phyloP scores from a whole-genome alignment of 345 rosid genomes.

The Diplotaxis tenuifolia region DNA sequence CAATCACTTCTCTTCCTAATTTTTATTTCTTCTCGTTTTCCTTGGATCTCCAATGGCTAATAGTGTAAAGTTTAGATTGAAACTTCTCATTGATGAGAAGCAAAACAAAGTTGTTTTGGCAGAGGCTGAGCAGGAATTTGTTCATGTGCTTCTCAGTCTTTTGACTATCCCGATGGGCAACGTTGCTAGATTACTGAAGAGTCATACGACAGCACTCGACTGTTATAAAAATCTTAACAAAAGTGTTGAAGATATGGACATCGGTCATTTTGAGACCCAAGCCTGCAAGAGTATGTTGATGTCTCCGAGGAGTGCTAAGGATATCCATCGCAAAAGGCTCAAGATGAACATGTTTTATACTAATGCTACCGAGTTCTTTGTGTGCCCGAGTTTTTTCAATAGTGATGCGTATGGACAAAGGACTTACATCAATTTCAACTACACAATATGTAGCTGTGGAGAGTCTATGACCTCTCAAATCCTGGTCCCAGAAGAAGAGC shows the following conservation, averaged over 20 bases:
- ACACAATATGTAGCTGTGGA: conserved; percentile 18
- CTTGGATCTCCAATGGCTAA: background rate
- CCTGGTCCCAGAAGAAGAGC: background rate
- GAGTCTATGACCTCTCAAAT: background rate
- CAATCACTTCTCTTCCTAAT: background rate
- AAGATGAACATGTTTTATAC: background rate
- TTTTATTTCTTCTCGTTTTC: background rate
- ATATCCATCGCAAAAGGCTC: conserved; percentile 1
- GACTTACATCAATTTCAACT: background rate
- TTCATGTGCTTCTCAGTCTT: too few relatives aligned
- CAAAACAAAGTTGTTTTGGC: too few relatives aligned
- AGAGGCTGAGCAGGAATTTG: too few relatives aligned
- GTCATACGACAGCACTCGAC: background rate
- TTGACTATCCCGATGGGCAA: conserved; percentile 26
- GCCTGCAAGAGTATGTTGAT: conserved; percentile 21
- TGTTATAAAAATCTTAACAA: too few relatives aligned
- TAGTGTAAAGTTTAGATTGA: conserved; percentile 15
- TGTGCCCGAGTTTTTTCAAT: background rate
- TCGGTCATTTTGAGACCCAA: background rate
- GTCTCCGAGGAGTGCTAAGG: too few relatives aligned
- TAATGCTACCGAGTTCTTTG: background rate
- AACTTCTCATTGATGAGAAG: conserved; percentile 22
- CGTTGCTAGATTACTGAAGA: background rate
- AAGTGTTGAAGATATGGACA: too few relatives aligned
- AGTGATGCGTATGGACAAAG: background rate